A percentile compares a stretch with the other conserved stretches of the same genome.
These are phyloP conservation scores for Plasmopara muralis DNA, from an alignment of 352 stramenopile species.

Conservation along the genomic window DNA sequence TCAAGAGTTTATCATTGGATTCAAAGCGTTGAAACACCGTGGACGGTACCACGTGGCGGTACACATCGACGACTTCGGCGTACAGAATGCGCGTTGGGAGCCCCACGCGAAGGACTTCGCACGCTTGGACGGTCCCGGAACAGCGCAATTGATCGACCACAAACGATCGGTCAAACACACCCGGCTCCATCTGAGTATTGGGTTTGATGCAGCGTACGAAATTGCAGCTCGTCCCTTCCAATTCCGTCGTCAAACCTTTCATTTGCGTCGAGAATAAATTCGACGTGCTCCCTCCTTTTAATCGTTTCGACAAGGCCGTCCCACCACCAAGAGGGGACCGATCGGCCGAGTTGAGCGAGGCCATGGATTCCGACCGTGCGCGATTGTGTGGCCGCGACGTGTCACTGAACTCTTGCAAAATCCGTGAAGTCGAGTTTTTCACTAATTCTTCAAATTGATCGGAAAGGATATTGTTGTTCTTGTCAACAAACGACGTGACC, in stretches of 20 bases:
- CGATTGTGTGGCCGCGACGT: constrained; percentile 33
- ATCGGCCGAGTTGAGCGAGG: constrained; percentile 39
- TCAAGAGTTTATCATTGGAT: constrained; percentile 83
- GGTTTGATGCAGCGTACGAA: constrained; percentile 96
- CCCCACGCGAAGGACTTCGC: constrained; percentile 72
- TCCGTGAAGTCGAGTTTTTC: constrained; percentile 63
- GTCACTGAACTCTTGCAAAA: constrained; percentile 63
- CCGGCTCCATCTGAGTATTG: constrained; percentile 90
- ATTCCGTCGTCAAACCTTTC: constrained; percentile 70
- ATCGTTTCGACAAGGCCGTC: constrained; percentile 45
- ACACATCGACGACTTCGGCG: constrained; percentile 77
- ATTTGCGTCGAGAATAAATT: constrained; percentile 82
- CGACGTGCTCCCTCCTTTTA: constrained; percentile 62
- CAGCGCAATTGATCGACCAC: constrained; percentile 71
- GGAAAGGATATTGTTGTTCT: constrained; percentile 89
- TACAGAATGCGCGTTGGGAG: constrained; percentile 83
- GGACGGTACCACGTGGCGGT: constrained; percentile 57
- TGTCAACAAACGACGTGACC: constrained; percentile 83
- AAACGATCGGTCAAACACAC: constrained; percentile 70
- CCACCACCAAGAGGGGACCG: constrained; percentile 26
- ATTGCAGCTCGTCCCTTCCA: constrained; percentile 85
- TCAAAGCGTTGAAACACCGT: constrained; percentile 69
- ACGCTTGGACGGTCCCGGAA: constrained; percentile 71
- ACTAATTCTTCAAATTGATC: constrained; percentile 85
- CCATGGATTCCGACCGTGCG: constrained; percentile 35